phyloP scores from a whole-genome alignment of 2,329 filamentous ascomycete genomes.

The Trichoderma guizhouense region DNA sequence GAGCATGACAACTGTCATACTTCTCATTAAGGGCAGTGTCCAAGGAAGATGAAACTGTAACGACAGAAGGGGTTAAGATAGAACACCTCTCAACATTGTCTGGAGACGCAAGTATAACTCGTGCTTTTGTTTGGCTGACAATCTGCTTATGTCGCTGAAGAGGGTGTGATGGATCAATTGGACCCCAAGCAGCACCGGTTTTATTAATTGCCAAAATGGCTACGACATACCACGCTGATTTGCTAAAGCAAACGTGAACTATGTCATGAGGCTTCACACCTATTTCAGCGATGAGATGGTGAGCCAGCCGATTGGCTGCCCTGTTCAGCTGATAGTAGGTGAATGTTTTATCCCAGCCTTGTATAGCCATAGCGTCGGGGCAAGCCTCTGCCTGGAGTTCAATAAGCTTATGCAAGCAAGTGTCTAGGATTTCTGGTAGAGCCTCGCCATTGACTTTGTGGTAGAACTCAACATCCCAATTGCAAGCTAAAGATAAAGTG shows the following conservation, averaged over 20 bases:
- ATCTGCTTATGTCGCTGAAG: neutral
- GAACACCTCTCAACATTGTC: neutral
- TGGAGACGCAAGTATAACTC: neutral
- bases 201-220: slow-evolving; percentile 3
- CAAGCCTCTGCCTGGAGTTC: neutral
- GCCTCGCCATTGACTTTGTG: neutral
- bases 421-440: neutral
- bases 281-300: neutral
- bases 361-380: neutral
- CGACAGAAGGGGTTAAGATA: neutral
- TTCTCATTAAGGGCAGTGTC: neutral
- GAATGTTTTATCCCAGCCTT: neutral
- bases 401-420: neutral
- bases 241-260: neutral
- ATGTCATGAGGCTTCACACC: neutral
- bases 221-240: neutral
- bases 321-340: neutral
- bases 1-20: neutral
- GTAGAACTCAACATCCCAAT: neutral
- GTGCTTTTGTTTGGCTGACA: neutral
- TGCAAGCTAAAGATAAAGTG: neutral
- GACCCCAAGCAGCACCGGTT: neutral
- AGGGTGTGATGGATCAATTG: slow-evolving; percentile 1
- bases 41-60: neutral
- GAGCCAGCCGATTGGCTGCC: neutral